phyloP scores from a whole-genome alignment of 202 grass and related monocot genomes.

The Musa balbisiana region DNA sequence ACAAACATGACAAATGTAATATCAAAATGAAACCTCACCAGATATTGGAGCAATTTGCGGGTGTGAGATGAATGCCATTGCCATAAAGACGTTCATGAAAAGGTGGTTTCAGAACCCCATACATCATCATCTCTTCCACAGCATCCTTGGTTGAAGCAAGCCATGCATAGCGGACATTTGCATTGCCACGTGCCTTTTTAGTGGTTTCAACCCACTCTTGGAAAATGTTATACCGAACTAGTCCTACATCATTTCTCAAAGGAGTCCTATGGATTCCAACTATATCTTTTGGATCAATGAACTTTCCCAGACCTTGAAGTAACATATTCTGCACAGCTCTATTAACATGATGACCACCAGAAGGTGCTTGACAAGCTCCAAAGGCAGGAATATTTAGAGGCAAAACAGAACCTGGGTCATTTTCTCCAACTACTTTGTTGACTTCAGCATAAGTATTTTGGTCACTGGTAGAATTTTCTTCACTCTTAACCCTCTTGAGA shows the following conservation, averaged over 20 bases:
- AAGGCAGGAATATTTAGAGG: slow-evolving; percentile 22
- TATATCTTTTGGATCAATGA: slow-evolving; percentile 67
- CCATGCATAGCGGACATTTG: slow-evolving; percentile 96
- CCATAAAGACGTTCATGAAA: slow-evolving; percentile 46
- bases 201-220: slow-evolving; percentile 57
- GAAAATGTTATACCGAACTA: slow-evolving; percentile 53
- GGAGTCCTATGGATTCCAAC: slow-evolving; percentile 63
- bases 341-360: slow-evolving; percentile 29
- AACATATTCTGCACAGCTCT: slow-evolving; percentile 70
- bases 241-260: slow-evolving; percentile 35
- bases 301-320: slow-evolving; percentile 44
- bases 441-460: slow-evolving; percentile 18
- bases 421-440: slow-evolving; percentile 60
- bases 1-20: slow-evolving; percentile 13
- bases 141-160: slow-evolving; percentile 62
- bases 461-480: slow-evolving; percentile 15
- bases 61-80: slow-evolving; percentile 62
- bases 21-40: slow-evolving; percentile 48
- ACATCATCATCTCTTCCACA: slow-evolving; percentile 66
- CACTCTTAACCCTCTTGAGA: slow-evolving; percentile 52
- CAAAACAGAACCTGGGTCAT: slow-evolving; percentile 35
- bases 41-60: slow-evolving; percentile 50
- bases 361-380: slow-evolving; percentile 27
- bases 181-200: slow-evolving; percentile 43
- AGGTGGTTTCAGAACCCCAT: slow-evolving; percentile 40